Evolutionary conservation across 352 stramenopile genomes (phyloP), one percentile per base, ranked within the genome.

Genomic region (Pythium rhizo-oryzae): DNA sequence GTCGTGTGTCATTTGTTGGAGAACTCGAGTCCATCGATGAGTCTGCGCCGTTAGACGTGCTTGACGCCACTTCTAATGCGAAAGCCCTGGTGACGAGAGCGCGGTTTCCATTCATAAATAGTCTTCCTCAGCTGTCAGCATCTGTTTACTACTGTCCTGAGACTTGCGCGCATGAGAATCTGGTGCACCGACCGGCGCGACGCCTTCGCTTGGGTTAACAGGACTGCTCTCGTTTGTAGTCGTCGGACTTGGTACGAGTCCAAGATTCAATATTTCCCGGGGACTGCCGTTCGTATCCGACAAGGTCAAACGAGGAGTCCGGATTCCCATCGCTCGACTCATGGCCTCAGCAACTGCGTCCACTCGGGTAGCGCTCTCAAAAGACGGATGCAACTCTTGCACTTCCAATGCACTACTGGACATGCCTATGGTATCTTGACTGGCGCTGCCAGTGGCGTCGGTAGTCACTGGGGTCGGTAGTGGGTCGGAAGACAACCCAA

Each of bases 311-410:
- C 41, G 41, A 19, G 57, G 58, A 8, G 58, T 72, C 33, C 35
- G 51, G 21, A 72, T 58, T 2, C 19, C 65, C 65, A 72, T 72
- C 18, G 51, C 23, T 21, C 65, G 58, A 43, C 52, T 62, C 59
- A 72, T 67, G 0, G 41, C 44, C 44, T 72, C 65, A 4, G 65
- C 49, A 16, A 71, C 65, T 35, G 47, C 65, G 4, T 71, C 65
- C 0, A 71, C 46, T 5, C 39, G 50, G 9, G 53, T 12, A 16
- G 52, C 24, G 30, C 52, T 50, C 19, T 37, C 54, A n/a, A 15
- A 9, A 11, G 23, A 23, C 25, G 13, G 8, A 2, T 56, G 30
- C 18, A 16, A 39, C 37, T 39, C n/a, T 33, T 2, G 24, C 33
- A 11, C 13, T 18, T 54, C 16, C 1, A 25, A 18, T 1, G 41